Evolutionary conservation across 371 early-diverging fungal genomes (phyloP).

Genomic region (Sporodiniella umbellata): DNA sequence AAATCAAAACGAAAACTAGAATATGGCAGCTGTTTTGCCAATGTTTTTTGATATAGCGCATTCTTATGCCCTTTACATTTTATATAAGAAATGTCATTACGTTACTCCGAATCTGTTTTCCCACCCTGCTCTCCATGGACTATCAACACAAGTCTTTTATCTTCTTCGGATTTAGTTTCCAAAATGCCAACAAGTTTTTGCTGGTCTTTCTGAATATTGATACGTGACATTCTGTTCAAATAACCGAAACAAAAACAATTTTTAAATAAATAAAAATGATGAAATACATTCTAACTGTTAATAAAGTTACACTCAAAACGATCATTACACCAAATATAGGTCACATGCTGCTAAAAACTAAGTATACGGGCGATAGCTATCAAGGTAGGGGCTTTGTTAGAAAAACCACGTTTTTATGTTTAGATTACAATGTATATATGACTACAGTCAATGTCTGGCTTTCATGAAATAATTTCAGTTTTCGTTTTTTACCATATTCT

Average conservation of each 20-base stretch:
- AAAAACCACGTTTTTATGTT: too few relatives aligned
- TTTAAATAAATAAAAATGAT: background rate
- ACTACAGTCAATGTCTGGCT: too few relatives aligned
- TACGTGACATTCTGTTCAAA: slow-evolving; percentile 12
- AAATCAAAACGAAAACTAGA: slow-evolving; percentile 51
- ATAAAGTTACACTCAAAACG: background rate
- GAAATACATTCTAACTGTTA: background rate
- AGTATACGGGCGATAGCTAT: too few relatives aligned
- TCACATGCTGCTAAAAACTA: too few relatives aligned
- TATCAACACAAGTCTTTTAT: slow-evolving; percentile 13
- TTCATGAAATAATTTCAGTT: too few relatives aligned
- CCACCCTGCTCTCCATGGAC: slow-evolving; percentile 29
- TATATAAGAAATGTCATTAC: background rate
- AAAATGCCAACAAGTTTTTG: slow-evolving; percentile 17
- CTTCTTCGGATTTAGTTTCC: slow-evolving; percentile 3
- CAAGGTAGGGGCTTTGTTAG: too few relatives aligned
- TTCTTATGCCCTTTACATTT: slow-evolving; percentile 50
- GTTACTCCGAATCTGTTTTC: background rate
- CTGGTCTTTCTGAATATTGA: slow-evolving; percentile 7
- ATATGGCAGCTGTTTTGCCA: slow-evolving; percentile 46
- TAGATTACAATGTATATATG: too few relatives aligned
- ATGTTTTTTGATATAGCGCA: slow-evolving; percentile 39
- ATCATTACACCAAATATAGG: too few relatives aligned
- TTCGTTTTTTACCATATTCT: too few relatives aligned
- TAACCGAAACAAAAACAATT: slow-evolving; percentile 1